phyloP scores from a whole-genome alignment of 805 yeast genomes.

The Saturnispora saitoi region DNA sequence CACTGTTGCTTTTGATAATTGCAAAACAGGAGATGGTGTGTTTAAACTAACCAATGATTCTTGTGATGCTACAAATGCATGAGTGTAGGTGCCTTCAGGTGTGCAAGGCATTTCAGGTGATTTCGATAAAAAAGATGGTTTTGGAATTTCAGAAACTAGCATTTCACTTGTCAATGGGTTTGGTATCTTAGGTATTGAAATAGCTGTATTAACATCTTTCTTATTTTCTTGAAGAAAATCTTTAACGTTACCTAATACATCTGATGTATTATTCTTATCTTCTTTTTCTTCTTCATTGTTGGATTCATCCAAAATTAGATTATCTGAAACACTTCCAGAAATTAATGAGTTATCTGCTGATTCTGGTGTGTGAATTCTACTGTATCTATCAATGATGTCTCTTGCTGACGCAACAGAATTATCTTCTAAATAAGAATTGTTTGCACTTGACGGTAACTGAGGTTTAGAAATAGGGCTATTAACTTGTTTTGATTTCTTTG shows the following conservation, averaged over 20 bases:
- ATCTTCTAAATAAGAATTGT: not conserved
- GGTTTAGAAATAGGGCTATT: not conserved
- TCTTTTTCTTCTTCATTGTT: not conserved
- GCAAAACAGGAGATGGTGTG: not conserved
- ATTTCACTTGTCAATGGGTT: not conserved
- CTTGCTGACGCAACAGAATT: slow-evolving; percentile 1
- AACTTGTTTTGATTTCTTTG: not conserved
- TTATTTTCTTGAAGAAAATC: too few relatives aligned
- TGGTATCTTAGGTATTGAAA: too few relatives aligned
- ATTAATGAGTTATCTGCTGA: not conserved
- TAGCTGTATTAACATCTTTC: too few relatives aligned
- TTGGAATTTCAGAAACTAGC: not conserved
- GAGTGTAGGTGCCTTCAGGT: not conserved
- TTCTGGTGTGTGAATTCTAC: not conserved
- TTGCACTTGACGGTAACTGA: not conserved
- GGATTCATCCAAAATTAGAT: not conserved
- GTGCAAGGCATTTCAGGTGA: not conserved
- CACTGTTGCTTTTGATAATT: not conserved
- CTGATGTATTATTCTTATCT: too few relatives aligned
- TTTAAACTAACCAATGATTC: not conserved
- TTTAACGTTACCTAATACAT: too few relatives aligned
- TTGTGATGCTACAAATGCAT: not conserved
- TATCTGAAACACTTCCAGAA: not conserved
- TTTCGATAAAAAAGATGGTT: not conserved
- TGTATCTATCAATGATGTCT: slow-evolving; percentile 6